Evolutionary conservation across 257 asterid species (phyloP), one percentile per base, ranked within the genome.

Genomic region (Plantago major): DNA sequence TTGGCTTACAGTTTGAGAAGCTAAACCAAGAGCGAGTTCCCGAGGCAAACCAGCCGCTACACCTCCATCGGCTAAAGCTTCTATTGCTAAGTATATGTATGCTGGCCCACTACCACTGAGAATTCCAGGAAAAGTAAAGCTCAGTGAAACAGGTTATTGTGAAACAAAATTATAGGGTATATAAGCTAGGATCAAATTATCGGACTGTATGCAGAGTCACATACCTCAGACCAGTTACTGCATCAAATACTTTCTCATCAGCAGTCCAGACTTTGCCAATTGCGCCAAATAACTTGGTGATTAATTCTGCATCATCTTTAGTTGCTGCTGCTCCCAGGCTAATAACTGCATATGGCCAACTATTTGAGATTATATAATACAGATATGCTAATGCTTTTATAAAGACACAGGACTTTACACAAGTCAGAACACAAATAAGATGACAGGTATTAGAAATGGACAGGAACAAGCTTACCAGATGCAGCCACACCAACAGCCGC

Each of bases 61-160:
- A 14, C 99, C 97, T 69, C 96, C 99, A 71, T 93, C 97, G n/a
- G 99, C 99, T 70, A 93, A 80, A 64, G 97, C 99, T 79, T 93
- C 97, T 65, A 93, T 89, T 17, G 97, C 99, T 67, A 89, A 70
- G 67, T 69, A 93, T 33, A 93, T 73, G 64, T 93, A 89, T 16
- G 99, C 99, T 6, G 97, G 99, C 60, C 99, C 97, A 70, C 99
- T 93, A 42, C 86, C 99, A 73, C 99, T 93, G 90, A 55, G 60
- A 44, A 63, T 72, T 56, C 72, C 37, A 65, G 48, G 63, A 63
- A 53, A 42, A 9, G 11, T 67, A 50, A 10, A 78, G 3, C 22
- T 68, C 30, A 62, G 17, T 50, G 65, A n/a, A 62, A 61, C 9
- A 59, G 49, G 46, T 51, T 22, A 46, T 45, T 18, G 9, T 5